Percentiles rank a stretch among this genome's conserved stretches.
phyloP scores from a whole-genome alignment of 75 land plant species.

The Picea glauca region DNA sequence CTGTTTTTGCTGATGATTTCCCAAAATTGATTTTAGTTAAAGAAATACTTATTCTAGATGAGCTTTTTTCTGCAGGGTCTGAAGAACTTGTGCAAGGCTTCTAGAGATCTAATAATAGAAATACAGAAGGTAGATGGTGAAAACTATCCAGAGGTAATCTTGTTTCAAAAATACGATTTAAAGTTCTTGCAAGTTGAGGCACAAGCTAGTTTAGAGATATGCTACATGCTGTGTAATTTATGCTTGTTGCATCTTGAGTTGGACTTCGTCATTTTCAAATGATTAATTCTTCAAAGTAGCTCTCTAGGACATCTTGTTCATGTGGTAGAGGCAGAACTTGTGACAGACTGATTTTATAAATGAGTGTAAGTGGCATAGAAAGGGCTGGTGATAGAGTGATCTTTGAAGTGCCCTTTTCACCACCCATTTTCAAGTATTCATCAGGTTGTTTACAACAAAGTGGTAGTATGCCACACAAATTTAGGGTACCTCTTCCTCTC shows the following conservation, averaged over 20 bases:
- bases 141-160: slow-evolving; percentile 90
- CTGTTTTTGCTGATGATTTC: background rate
- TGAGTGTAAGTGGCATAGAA: too few relatives aligned
- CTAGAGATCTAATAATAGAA: slow-evolving; percentile 65
- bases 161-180: background rate
- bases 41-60: background rate
- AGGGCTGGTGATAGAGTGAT: too few relatives aligned
- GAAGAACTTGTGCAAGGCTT: slow-evolving; percentile 76
- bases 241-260: background rate
- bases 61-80: slow-evolving; percentile 44
- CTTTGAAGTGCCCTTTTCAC: too few relatives aligned
- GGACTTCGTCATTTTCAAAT: too few relatives aligned
- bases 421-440: too few relatives aligned
- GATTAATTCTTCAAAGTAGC: too few relatives aligned
- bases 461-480: too few relatives aligned
- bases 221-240: background rate
- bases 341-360: too few relatives aligned
- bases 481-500: too few relatives aligned
- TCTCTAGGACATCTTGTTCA: too few relatives aligned
- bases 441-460: too few relatives aligned
- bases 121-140: slow-evolving; percentile 88
- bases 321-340: too few relatives aligned
- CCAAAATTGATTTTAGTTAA: background rate
- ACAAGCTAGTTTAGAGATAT: background rate
- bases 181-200: background rate